Conservation (phyloP, 768 basidiomycete species). For the Dacryopinax primogenitus region DNA sequence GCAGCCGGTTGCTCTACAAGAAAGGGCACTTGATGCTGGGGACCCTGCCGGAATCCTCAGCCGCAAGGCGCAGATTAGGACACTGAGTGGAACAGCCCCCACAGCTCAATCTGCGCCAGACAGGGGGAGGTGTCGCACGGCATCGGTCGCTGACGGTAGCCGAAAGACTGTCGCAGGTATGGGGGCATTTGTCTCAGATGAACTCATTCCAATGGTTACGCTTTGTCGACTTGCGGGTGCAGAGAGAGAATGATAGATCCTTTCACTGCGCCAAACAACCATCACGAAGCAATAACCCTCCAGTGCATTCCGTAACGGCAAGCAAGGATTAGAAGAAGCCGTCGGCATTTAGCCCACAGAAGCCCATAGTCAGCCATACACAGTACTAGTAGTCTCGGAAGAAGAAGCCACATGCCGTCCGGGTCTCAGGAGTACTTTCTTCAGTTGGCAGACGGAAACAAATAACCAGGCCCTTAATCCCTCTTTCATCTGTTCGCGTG, state of each 20-base stretch:
- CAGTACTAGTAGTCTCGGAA: constrained; percentile 7
- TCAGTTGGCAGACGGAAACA: not conserved
- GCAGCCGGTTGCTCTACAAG: not conserved
- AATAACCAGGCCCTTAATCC: not conserved
- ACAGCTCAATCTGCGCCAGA: not conserved
- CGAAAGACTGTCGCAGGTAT: constrained; percentile 9
- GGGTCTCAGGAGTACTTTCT: not conserved
- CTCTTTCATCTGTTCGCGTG: constrained; percentile 3
- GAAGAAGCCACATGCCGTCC: constrained; percentile 4
- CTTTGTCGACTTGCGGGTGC: not conserved
- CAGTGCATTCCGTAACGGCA: not conserved
- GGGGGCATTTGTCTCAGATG: not conserved
- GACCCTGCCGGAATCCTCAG: not conserved
- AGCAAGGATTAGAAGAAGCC: not conserved
- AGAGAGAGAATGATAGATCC: not conserved
- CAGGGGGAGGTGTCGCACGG: not conserved
- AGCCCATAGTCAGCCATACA: constrained; percentile 6
- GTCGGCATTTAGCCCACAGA: constrained; percentile 8
- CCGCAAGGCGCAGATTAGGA: not conserved
- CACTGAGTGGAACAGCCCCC: not conserved
- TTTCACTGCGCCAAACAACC: not conserved
- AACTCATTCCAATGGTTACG: not conserved
- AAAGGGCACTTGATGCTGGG: not conserved
- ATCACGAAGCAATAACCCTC: not conserved
- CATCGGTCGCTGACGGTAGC: constrained; percentile 5